Base-by-base conservation (phyloP, 257 asterid species). In the Cinchona pubescens region DNA sequence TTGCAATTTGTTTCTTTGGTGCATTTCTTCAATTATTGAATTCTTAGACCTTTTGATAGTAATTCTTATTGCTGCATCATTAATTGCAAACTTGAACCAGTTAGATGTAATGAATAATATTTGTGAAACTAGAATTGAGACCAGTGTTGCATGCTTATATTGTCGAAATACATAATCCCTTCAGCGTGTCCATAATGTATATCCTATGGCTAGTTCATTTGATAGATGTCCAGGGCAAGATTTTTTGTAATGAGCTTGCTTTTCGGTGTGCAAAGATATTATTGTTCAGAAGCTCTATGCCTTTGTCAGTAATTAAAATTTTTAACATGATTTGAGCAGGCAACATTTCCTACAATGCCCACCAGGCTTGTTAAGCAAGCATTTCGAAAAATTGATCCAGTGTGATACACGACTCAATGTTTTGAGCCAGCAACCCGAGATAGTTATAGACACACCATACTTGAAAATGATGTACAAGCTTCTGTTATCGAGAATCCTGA, bases 321-420 rank as follows among this genome's bases (percentile, higher is more conserved):
- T 40, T 82, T 73, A 2, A 45, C 45, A 67, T 40, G 75, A 40
- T 83, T 78, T 83, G 80, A 76, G 51, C 62, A 93, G 98, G 92
- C 77, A 74, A 79, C 98, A 93, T 81, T 82, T 79, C 71, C 82
- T 90, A 65, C 86, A 85, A 76, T 93, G 91, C 80, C 89, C 91
- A 56, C 87, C 88, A 70, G 94, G 97, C 35, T 80, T 80, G 79
- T 74, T 93, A 74, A 88, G 84, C 83, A 91, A 87, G 88, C 92
- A 91, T 79, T 93, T 80, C 74, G 98, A 93, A 75, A 91, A 90
- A 85, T 88, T 93, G 83, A 79, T 91, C 76, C 95, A 86, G 80
- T 86, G 91, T 79, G 97, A 93, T 76, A 32, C 32, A 27, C 90
- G 92, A 45, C 96, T 91, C 38, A 63, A 79, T 69, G 69, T 81